A percentile compares a stretch with the other conserved stretches of the same genome.
Conservation (phyloP, 345 rosid genomes). For the Lumnitzera littorea region DNA sequence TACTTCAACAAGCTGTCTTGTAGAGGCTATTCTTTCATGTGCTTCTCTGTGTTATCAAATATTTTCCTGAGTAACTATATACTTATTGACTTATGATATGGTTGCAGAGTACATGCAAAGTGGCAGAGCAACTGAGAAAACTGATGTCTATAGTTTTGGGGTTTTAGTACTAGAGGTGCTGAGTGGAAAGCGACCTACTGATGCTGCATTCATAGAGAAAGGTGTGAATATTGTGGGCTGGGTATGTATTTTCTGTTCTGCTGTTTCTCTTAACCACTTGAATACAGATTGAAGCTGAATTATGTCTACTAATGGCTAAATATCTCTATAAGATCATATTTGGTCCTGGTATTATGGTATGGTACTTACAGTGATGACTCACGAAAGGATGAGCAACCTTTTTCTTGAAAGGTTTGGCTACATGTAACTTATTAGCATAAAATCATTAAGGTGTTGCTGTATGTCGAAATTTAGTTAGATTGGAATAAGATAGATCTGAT, state of each 20-base stretch:
- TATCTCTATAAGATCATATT: no score
- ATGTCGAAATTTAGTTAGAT: no score
- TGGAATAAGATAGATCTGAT: no score
- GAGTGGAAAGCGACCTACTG: conserved; percentile 96
- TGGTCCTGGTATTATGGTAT: no score
- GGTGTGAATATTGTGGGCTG: conserved; percentile 98
- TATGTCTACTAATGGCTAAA: no score
- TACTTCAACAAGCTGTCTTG: no score
- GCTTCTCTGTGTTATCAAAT: neutral
- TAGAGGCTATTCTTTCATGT: no score
- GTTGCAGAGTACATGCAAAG: conserved; percentile 89
- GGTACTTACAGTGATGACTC: no score
- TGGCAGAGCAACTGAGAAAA: conserved; percentile 98
- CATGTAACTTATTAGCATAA: no score
- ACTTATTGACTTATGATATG: conserved; percentile 1
- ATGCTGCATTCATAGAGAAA: conserved; percentile 92
- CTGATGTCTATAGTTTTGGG: conserved; percentile 95
- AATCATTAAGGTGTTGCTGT: no score
- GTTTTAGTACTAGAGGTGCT: conserved; percentile 87
- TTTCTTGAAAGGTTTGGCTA: no score
- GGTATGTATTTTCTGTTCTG: conserved; percentile 39
- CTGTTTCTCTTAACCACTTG: conserved; percentile 1
- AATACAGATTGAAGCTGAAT: neutral
- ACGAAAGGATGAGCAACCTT: no score
- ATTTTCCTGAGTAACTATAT: neutral